Conservation (phyloP, 192 early-diverging fungal species). For the Backusella macrospora region DNA sequence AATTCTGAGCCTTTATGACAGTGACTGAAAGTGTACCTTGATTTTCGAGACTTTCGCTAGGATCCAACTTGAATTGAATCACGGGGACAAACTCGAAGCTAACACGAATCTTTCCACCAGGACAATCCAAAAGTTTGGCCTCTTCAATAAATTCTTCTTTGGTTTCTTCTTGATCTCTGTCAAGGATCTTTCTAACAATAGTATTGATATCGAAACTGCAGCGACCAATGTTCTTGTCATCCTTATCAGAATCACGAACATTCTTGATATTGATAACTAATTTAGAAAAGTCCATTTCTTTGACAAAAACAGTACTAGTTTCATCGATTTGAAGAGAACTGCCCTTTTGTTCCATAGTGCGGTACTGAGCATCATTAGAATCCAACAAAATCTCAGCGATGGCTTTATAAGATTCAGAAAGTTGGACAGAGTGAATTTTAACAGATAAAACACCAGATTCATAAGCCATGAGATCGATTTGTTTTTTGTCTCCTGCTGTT, state of each 20-base stretch:
- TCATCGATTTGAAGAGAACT: slow-evolving; percentile 41
- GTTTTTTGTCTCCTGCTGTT: slow-evolving; percentile 16
- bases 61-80: slow-evolving; percentile 45
- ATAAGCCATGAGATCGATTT: slow-evolving; percentile 36
- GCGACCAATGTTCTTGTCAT: slow-evolving; percentile 26
- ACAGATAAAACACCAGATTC: slow-evolving; percentile 59
- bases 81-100: slow-evolving; percentile 52
- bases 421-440: slow-evolving; percentile 48
- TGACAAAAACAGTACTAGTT: slow-evolving; percentile 54
- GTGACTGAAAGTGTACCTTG: slow-evolving; percentile 69
- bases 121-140: slow-evolving; percentile 20
- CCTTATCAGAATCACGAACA: slow-evolving; percentile 41
- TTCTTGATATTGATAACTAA: slow-evolving; percentile 47
- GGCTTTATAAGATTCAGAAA: slow-evolving; percentile 6
- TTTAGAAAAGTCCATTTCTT: slow-evolving; percentile 60
- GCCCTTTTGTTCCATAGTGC: slow-evolving; percentile 44
- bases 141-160: slow-evolving; percentile 16
- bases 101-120: slow-evolving; percentile 41
- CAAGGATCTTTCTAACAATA: slow-evolving; percentile 1
- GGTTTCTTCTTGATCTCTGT: slow-evolving; percentile 6
- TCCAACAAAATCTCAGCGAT: slow-evolving; percentile 55
- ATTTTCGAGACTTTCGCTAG: slow-evolving; percentile 57
- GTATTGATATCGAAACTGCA: not conserved
- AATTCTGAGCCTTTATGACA: slow-evolving; percentile 55
- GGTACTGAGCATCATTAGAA: slow-evolving; percentile 46